Evolutionary conservation across 768 basidiomycete species (phyloP).

Genomic region (Russula earlei): DNA sequence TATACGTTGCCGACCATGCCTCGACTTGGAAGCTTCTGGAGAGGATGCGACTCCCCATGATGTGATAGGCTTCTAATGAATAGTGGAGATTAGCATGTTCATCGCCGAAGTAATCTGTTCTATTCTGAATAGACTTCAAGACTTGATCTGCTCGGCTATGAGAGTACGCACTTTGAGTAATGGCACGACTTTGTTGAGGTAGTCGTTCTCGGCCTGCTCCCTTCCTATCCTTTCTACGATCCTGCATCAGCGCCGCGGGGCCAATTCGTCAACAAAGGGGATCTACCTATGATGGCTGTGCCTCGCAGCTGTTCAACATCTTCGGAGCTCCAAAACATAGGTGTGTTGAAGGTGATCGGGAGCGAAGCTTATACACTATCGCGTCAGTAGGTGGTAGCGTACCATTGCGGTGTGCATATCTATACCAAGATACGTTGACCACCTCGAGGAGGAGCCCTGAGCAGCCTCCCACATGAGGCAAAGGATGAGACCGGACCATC

Average conservation of each 20-base stretch:
- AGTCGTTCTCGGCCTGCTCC: slow-evolving; percentile 70
- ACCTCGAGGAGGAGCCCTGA: slow-evolving; percentile 48
- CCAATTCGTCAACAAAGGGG: neutral
- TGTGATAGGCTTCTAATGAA: slow-evolving; percentile 67
- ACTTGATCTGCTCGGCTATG: neutral
- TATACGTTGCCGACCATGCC: slow-evolving; percentile 31
- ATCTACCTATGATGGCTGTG: slow-evolving; percentile 79
- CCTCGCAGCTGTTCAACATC: slow-evolving; percentile 72
- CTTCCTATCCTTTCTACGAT: slow-evolving; percentile 76
- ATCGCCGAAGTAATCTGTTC: slow-evolving; percentile 60
- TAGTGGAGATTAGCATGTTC: slow-evolving; percentile 38
- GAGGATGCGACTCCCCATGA: slow-evolving; percentile 85
- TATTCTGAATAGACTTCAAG: slow-evolving; percentile 36
- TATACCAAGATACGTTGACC: slow-evolving; percentile 67
- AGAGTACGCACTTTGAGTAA: slow-evolving; percentile 48
- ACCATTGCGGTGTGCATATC: neutral
- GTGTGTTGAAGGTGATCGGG: slow-evolving; percentile 70
- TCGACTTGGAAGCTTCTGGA: slow-evolving; percentile 88
- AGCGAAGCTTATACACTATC: slow-evolving; percentile 41
- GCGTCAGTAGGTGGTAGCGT: neutral
- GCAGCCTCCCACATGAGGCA: slow-evolving; percentile 95
- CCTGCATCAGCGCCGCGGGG: neutral
- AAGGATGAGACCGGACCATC: slow-evolving; percentile 85
- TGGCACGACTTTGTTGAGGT: slow-evolving; percentile 54
- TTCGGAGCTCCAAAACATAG: slow-evolving; percentile 84